Percentiles rank a stretch among this genome's conserved stretches.
Evolutionary conservation across 1,284 basidiomycete genomes (phyloP).

Genomic region (Microbotryomycetes sp.): DNA sequence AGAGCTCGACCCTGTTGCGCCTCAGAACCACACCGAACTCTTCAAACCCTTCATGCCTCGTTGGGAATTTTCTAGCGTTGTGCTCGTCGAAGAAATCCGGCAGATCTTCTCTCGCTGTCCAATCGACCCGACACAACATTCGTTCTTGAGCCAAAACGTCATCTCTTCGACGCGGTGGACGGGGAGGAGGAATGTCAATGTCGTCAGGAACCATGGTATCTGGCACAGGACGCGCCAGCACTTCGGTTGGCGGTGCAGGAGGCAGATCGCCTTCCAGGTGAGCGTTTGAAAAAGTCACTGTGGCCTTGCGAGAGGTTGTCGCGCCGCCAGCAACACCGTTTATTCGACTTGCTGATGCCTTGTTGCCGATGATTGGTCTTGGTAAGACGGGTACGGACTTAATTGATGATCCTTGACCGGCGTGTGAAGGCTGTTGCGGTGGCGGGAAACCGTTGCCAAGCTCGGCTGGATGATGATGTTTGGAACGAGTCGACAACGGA

Average conservation of each 20-base stretch:
- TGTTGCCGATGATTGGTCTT: neutral
- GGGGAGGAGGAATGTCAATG: slow-evolving; percentile 9
- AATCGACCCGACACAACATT: slow-evolving; percentile 31
- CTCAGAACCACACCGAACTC: slow-evolving; percentile 33
- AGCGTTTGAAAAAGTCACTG: neutral
- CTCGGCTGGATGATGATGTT: neutral
- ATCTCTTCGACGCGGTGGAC: slow-evolving; percentile 3
- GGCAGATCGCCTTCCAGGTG: slow-evolving; percentile 24
- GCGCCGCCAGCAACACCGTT: slow-evolving; percentile 10
- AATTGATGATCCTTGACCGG: neutral
- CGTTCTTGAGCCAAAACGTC: slow-evolving; percentile 23
- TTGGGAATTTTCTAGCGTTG: slow-evolving; percentile 28
- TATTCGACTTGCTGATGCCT: slow-evolving; percentile 1
- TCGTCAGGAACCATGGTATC: slow-evolving; percentile 8
- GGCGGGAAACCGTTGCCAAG: neutral
- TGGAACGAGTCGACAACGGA: neutral
- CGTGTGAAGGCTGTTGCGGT: neutral
- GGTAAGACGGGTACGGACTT: neutral
- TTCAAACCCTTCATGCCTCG: slow-evolving; percentile 27
- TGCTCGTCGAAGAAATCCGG: slow-evolving; percentile 31
- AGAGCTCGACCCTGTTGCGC: slow-evolving; percentile 30
- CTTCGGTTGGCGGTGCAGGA: slow-evolving; percentile 15
- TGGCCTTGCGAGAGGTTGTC: neutral
- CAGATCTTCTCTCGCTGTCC: slow-evolving; percentile 26
- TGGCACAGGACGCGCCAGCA: slow-evolving; percentile 26